These are phyloP conservation scores for Aspergillus ochraceus DNA, from an alignment of 2,329 filamentous ascomycete species.

Conservation along the genomic window DNA sequence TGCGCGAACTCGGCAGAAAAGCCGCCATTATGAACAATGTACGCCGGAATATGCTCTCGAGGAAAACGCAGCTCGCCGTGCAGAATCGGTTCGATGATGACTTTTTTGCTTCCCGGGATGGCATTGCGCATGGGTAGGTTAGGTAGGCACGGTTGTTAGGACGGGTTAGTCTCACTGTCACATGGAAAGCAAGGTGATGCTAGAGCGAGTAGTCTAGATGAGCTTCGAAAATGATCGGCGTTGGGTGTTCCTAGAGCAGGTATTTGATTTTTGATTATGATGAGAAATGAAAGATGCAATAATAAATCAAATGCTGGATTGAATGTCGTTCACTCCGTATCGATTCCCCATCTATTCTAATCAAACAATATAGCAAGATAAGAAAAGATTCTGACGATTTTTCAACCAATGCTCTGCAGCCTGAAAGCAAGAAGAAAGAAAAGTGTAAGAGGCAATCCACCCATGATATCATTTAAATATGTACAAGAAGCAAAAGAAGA, in stretches of 20 bases:
- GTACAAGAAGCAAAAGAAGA: slow-evolving; percentile 1
- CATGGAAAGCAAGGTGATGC: too few relatives aligned
- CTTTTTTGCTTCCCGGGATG: slow-evolving; percentile 18
- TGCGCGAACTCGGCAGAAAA: slow-evolving; percentile 74
- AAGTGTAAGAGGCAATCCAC: not conserved
- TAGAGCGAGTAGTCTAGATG: too few relatives aligned
- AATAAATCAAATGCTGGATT: not conserved
- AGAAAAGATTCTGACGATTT: not conserved
- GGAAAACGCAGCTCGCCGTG: slow-evolving; percentile 24
- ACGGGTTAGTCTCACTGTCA: too few relatives aligned
- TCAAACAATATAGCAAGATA: too few relatives aligned
- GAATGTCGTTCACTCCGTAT: not conserved
- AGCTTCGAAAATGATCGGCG: not conserved
- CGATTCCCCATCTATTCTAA: not conserved
- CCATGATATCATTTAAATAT: not conserved
- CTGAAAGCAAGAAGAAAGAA: not conserved
- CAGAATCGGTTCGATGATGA: slow-evolving; percentile 32
- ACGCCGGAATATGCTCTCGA: slow-evolving; percentile 20
- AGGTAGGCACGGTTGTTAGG: too few relatives aligned
- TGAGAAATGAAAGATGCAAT: slow-evolving; percentile 10
- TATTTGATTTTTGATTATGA: not conserved
- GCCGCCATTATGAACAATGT: slow-evolving; percentile 59
- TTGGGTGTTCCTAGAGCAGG: slow-evolving; percentile 2
- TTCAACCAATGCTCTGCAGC: not conserved
- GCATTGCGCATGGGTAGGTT: slow-evolving; percentile 6